Evolutionary conservation across 2,329 filamentous ascomycete species (phyloP).

Genomic region (Claviceps arundinis): DNA sequence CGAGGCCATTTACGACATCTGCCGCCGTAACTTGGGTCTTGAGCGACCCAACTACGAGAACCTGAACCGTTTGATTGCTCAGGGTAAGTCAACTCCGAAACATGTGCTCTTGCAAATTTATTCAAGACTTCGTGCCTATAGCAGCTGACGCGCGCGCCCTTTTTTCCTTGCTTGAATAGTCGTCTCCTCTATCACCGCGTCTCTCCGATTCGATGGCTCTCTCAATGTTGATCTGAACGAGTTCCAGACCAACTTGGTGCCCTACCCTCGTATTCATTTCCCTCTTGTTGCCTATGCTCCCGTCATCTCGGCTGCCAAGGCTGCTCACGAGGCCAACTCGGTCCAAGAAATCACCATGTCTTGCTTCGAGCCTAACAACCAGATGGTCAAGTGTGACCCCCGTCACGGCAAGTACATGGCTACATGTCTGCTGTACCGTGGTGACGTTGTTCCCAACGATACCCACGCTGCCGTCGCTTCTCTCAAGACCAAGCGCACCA

Average conservation of each 20-base stretch:
- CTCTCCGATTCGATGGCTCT: conserved; percentile 94
- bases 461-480: conserved; percentile 84
- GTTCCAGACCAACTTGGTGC: conserved; percentile 99
- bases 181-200: conserved; percentile 95
- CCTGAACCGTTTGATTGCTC: conserved; percentile 95
- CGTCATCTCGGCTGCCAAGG: conserved; percentile 89
- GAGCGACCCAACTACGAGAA: conserved; percentile 98
- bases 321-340: conserved; percentile 93
- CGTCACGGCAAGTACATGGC: conserved; percentile 99
- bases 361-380: conserved; percentile 99
- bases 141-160: background rate
- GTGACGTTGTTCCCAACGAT: conserved; percentile 95
- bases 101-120: background rate
- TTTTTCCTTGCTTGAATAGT: conserved; percentile 37
- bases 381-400: conserved; percentile 99
- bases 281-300: conserved; percentile 93
- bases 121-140: background rate
- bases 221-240: conserved; percentile 99
- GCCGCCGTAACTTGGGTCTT: conserved; percentile 91
- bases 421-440: conserved; percentile 93
- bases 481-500: conserved; percentile 98
- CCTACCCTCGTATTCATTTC: conserved; percentile 98
- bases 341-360: conserved; percentile 97
- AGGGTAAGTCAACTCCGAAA: conserved; percentile 46
- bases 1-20: conserved; percentile 99